Base-by-base conservation (phyloP, 345 rosid genomes). In the Acer negundo region DNA sequence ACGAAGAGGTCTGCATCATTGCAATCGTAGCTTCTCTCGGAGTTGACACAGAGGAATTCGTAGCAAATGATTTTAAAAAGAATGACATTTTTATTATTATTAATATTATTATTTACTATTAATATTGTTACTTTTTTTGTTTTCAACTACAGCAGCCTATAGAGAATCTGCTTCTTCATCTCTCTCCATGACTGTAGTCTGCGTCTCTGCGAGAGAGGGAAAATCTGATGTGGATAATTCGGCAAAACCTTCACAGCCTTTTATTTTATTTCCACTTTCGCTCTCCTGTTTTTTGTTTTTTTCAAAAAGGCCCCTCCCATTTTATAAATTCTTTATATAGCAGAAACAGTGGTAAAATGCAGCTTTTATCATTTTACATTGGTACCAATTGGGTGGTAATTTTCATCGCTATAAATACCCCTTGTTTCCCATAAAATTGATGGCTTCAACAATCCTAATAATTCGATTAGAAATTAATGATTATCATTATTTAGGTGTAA, bases 1-100 rank as follows among this genome's bases (percentile, higher is more conserved):
- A 90, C 77, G 97, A 84, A 78, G 97, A 90, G 19, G 91, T 77
- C 13, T 93, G 97, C 75, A 87, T 84, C 85, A 88, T 75, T 67
- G 92, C 84, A 87, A 88, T 85, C 38, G 86, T 80, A 77, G 92
- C 89, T 71, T 89, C 92, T 66, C 81, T 82, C 49, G 85, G 82
- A 79, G 73, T 80, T 78, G 83, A 74, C 22, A 65, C 73, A 28
- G 80, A 85, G 62, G 92, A 82, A 80, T 84, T 88, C 55, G 83
- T 78, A 2, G 89, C 84, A 40, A 90, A 75, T 12, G 91, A 90
- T 78, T 90, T 92, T 6, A 46, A 23, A 72, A 89, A 84, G 83
- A 87, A 84, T 10, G 91, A 86, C 87, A 81, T 88, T 42, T 15
- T 40, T 13, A 16, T 31, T 3, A 28, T 28, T 28, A 31, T 3